These are phyloP conservation scores for Taxillus chinensis DNA, from an alignment of 164 flowering plant species.

Conservation along the genomic window DNA sequence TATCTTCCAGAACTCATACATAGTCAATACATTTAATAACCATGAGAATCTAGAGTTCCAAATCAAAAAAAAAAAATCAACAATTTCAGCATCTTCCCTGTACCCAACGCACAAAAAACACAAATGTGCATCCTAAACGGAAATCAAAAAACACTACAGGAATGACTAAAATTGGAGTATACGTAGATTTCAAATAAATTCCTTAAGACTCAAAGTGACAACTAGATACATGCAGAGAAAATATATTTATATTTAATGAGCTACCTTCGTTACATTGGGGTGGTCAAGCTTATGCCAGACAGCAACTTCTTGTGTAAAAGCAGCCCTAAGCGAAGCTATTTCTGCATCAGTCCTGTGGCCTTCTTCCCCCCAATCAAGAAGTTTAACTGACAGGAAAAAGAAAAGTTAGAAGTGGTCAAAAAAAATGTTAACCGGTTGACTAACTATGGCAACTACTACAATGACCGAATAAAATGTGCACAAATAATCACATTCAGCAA, in stretches of 20 bases:
- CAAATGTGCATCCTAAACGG: no score
- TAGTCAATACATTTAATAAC: no score
- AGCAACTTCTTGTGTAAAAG: constrained; percentile 7
- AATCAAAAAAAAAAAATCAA: no score
- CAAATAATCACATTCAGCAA: not conserved
- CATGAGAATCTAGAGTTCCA: no score
- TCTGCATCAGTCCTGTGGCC: constrained; percentile 5
- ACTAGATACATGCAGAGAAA: not conserved
- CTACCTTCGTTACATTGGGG: constrained; percentile 5
- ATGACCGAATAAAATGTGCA: not conserved
- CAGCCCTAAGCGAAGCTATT: not conserved
- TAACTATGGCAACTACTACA: not conserved
- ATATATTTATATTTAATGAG: not conserved
- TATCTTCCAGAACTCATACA: no score
- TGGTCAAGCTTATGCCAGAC: constrained; percentile 8
- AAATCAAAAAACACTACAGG: no score
- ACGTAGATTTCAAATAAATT: no score
- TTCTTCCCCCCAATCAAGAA: constrained; percentile 7
- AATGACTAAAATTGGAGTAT: no score
- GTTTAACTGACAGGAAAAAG: not conserved
- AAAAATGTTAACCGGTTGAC: no score
- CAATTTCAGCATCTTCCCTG: no score
- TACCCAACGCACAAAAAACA: no score
- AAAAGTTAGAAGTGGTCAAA: not conserved
- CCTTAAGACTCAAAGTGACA: not conserved